Base-by-base conservation (phyloP, 345 rosid species). In the Hibiscus mutabilis region DNA sequence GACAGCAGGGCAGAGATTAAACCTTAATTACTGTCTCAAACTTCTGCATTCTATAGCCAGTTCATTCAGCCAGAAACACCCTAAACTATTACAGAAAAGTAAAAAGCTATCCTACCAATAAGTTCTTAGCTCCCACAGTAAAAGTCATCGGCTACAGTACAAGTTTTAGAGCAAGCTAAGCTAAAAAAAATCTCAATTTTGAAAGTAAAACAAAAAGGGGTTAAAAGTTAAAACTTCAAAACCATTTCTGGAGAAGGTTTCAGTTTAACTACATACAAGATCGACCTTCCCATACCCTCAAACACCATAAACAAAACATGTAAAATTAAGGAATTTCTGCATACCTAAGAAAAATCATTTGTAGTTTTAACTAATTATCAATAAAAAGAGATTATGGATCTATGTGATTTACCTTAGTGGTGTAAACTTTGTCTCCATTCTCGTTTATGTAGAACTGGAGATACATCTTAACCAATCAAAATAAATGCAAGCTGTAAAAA, bases 361-460 rank as follows among this genome's bases (percentile, higher is more conserved):
- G 25, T 11, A 12, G 14, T 35, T 70, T 49, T 29, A 35, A 13
- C 68, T 13, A 59, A 31, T 29, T 18, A 61, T 12, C 35, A 14
- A 5, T 9, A 24, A 33, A 21, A 35, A 42, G 9, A 42, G 13
- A 33, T 10, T 6, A 40, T 27, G 33, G 11, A 18, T 14, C n/a
- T 3, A 53, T 10, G 60, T 52, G 68, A n/a, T 67, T 62, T 80
- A 87, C 92, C 92, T 89, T 89, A 33, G 90, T 87, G 74, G 95
- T 89, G 86, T 89, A 89, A 57, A 89, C 92, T 74, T 89, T 89
- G 66, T 84, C 90, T 37, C 95, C 95, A 31, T 87, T 89, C 61
- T 89, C 95, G 72, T 89, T 89, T 60, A 89, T 87, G 76, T 89
- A 89, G 82, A 78, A 89, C 86, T 84, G 87, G 66, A 89, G 95